Evolutionary conservation across 2,329 filamentous ascomycete species (phyloP), one percentile per base, ranked within the genome.

Genomic region (Beauveria brongniartii): DNA sequence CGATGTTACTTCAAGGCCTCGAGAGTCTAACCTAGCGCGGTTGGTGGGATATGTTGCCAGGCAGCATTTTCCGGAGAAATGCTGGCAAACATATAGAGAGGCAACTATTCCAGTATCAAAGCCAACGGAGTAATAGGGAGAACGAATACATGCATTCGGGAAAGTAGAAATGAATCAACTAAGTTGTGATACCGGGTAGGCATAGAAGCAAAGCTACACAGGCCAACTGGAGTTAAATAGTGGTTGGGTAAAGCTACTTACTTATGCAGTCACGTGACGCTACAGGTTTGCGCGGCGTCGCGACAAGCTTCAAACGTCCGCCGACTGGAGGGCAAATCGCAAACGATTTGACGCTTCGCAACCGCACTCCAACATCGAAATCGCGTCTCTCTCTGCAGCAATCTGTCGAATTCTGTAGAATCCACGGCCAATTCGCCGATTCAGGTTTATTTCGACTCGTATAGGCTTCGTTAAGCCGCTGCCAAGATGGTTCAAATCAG

Each of bases 401-500:
- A 18, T 46, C n/a, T 3, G 34, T 54, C 44, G 20, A 51, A 40
- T 55, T 47, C n/a, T 40, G 47, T 52, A 20, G 8, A 34, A 26
- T 30, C 41, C 50, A 60, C 64, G 62, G 22, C 47, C 37, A 47
- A 37, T 40, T 51, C 53, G 40, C 41, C 6, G 20, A 34, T 24
- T 43, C 18, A 51, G 26, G 10, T 22, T 58, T 28, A 34, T 26
- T 41, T 47, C 30, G 26, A 59, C 52, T 24, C 51, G 22, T 16
- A 30, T 18, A 52, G 54, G 52, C 57, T 61, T 52, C 18, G 43
- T 51, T 47, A 55, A 60, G 55, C 52, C 61, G 54, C 51, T 43
- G 16, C 34, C 73, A 80, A 71, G 67, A 93, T 92, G 89, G 90
- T 93, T 69, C 88, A 92, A 75, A 92, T 94, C 77, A 95, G 90